These are phyloP conservation scores for Phoenix dactylifera DNA, from an alignment of 176 grass and related monocot genomes.

Conservation along the genomic window DNA sequence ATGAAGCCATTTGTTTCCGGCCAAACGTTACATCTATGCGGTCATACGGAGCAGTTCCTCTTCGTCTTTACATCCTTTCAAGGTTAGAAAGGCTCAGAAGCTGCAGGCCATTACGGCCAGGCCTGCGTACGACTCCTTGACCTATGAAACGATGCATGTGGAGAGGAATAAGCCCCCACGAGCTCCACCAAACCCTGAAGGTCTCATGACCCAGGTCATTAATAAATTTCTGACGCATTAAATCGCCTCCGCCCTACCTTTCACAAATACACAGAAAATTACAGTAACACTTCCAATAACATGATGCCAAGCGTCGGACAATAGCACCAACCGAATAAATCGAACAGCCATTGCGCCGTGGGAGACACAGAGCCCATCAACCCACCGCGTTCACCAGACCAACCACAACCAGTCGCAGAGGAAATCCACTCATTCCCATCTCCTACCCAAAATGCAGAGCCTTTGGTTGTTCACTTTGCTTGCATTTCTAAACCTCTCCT, in stretches of 20 bases:
- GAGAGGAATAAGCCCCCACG: too few species aligned
- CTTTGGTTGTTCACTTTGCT: conserved; percentile 14
- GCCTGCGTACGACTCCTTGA: too few species aligned
- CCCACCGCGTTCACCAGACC: too few species aligned
- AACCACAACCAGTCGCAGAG: too few species aligned
- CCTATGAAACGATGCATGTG: too few species aligned
- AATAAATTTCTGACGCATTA: conserved; percentile 5
- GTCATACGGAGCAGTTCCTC: too few species aligned
- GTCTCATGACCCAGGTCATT: not conserved
- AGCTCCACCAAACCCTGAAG: too few species aligned
- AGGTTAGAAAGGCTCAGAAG: too few species aligned
- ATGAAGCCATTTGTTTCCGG: too few species aligned
- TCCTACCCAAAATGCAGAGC: not conserved
- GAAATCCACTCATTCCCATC: not conserved
- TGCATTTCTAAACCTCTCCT: conserved; percentile 15
- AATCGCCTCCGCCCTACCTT: not conserved
- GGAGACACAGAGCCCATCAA: not conserved
- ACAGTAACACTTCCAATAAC: not conserved
- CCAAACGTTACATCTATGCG: too few species aligned
- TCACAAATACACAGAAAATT: not conserved
- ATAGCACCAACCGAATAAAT: not conserved
- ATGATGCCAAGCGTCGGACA: conserved; percentile 1
- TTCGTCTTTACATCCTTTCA: too few species aligned
- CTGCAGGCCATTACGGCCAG: too few species aligned
- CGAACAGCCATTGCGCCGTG: not conserved